These are phyloP conservation scores for Tolypocladium nubicola DNA, from an alignment of 2,329 filamentous ascomycete genomes.

Conservation along the genomic window DNA sequence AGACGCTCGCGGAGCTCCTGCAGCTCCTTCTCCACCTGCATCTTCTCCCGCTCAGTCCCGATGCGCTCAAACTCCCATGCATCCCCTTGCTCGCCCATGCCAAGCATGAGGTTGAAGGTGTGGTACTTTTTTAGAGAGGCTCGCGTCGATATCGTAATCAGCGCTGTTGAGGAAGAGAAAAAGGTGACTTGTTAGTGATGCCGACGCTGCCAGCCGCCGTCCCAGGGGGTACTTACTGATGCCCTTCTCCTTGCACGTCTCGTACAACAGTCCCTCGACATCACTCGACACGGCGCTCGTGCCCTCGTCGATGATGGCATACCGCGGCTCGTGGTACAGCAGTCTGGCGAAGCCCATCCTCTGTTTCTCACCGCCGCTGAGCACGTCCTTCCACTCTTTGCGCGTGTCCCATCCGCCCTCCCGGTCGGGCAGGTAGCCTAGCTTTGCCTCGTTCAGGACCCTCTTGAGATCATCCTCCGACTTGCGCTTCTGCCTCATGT, in stretches of 20 bases:
- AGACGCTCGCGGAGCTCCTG: conserved; percentile 73
- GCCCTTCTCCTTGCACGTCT: conserved; percentile 82
- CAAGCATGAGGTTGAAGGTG: conserved; percentile 79
- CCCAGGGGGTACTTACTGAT: conserved; percentile 58
- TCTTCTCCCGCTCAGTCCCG: conserved; percentile 85
- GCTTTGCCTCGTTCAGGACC: conserved; percentile 70
- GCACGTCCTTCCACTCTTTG: conserved; percentile 97
- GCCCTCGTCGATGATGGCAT: conserved; percentile 90
- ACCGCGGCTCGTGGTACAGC: conserved; percentile 88
- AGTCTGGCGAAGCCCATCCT: conserved; percentile 83
- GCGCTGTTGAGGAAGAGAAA: conserved; percentile 39
- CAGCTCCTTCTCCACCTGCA: conserved; percentile 84
- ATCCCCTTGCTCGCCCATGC: conserved; percentile 68
- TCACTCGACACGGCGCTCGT: conserved; percentile 91
- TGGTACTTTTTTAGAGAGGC: conserved; percentile 95
- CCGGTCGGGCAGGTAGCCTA: conserved; percentile 82
- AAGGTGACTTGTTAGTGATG: conserved; percentile 5
- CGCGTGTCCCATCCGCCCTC: conserved; percentile 95
- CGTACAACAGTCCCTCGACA: conserved; percentile 88
- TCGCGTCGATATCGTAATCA: conserved; percentile 92
- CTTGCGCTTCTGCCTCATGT: conserved; percentile 77
- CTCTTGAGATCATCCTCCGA: conserved; percentile 68
- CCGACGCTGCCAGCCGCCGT: background rate
- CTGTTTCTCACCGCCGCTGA: conserved; percentile 97
- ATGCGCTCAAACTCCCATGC: conserved; percentile 92